A percentile compares a stretch with the other conserved stretches of the same genome.
Evolutionary conservation across 257 asterid species (phyloP).

Genomic region (Gynochthodes officinalis): DNA sequence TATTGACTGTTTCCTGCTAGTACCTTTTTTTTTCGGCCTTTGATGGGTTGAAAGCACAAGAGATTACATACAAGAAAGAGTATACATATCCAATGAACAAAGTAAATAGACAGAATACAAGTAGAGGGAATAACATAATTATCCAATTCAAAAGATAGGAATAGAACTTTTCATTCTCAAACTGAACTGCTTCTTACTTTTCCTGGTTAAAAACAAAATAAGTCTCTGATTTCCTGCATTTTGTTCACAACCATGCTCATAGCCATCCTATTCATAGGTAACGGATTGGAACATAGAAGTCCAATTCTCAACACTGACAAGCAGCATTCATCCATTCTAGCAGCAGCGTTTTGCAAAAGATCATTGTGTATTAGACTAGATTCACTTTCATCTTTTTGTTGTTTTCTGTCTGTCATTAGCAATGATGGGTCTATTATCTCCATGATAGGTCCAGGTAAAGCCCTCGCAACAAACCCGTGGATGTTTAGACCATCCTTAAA

Average conservation of each 20-base stretch:
- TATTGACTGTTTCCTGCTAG: not conserved
- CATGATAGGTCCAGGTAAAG: conserved; percentile 23
- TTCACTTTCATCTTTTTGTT: not conserved
- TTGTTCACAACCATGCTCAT: conserved; percentile 16
- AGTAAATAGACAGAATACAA: too few species aligned
- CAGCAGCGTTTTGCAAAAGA: not conserved
- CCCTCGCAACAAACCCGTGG: conserved; percentile 20
- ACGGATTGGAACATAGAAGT: conserved; percentile 18
- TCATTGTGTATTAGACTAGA: not conserved
- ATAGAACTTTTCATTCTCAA: too few species aligned
- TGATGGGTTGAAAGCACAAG: too few species aligned
- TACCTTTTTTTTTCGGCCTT: too few species aligned
- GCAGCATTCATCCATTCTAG: conserved; percentile 20
- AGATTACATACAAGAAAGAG: too few species aligned
- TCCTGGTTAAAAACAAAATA: not conserved
- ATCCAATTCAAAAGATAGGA: too few species aligned
- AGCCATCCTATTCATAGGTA: conserved; percentile 24
- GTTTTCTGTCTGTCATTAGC: conserved; percentile 15
- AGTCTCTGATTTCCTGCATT: conserved; percentile 22
- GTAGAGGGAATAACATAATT: too few species aligned
- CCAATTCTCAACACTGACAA: conserved; percentile 25
- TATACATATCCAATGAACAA: too few species aligned
- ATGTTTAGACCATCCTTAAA: conserved; percentile 21
- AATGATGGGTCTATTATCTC: conserved; percentile 24
- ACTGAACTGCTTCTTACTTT: not conserved